Evolutionary conservation across 768 basidiomycete species (phyloP).

Genomic region (Nidularia sp.): DNA sequence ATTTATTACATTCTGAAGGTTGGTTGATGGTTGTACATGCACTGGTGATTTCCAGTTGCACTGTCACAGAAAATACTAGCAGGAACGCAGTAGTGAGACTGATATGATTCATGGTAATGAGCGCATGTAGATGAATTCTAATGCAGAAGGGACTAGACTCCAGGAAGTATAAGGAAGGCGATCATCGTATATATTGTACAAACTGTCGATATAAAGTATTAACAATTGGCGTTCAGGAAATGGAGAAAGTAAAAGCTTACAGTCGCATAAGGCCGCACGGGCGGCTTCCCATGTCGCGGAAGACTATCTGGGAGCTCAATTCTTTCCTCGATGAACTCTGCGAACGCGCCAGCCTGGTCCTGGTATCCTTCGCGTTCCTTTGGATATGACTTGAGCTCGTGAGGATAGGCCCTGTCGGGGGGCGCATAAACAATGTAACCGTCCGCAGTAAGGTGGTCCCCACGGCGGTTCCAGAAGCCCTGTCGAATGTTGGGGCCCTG

Average conservation of each 20-base stretch:
- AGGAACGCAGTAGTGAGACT: too few species aligned
- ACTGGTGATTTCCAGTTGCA: too few species aligned
- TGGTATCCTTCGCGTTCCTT: constrained; percentile 47
- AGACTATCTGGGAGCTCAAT: constrained; percentile 48
- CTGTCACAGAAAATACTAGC: too few species aligned
- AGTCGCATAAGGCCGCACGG: constrained; percentile 52
- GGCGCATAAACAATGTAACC: constrained; percentile 69
- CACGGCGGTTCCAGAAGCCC: constrained; percentile 75
- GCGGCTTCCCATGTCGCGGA: constrained; percentile 50
- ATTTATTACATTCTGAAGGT: too few species aligned
- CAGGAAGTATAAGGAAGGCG: too few species aligned
- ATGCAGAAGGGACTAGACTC: too few species aligned
- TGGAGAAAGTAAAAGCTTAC: constrained; percentile 23
- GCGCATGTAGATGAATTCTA: too few species aligned
- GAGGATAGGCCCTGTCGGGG: constrained; percentile 46
- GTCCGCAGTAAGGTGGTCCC: constrained; percentile 58
- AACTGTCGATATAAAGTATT: background rate
- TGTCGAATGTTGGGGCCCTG: constrained; percentile 29
- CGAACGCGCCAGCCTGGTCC: constrained; percentile 45
- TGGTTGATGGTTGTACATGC: too few species aligned
- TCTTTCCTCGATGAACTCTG: constrained; percentile 47
- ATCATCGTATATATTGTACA: background rate
- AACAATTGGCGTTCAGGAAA: background rate
- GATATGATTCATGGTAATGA: too few species aligned
- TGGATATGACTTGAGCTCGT: constrained; percentile 60